Percentiles rank a stretch among this genome's conserved stretches.
Evolutionary conservation across 1,284 basidiomycete species (phyloP).

Genomic region (Apiotrichum veenhuisii): DNA sequence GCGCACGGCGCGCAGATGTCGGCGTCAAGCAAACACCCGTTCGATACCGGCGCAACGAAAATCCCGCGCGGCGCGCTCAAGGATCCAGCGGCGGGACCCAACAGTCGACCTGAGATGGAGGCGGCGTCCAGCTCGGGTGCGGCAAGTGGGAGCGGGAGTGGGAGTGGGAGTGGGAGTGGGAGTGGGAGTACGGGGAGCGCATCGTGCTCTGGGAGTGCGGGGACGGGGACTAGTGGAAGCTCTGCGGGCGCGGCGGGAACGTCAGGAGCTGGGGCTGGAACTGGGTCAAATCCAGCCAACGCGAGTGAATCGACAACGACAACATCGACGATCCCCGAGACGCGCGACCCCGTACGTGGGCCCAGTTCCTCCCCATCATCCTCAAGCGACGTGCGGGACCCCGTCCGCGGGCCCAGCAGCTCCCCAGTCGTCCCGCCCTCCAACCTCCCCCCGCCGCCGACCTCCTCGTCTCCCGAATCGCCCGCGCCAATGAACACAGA

Average conservation of each 20-base stretch:
- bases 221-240: no score
- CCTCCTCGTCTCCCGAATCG: neutral
- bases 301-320: neutral
- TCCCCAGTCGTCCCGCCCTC: neutral
- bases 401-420: constrained; percentile 9
- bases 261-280: neutral
- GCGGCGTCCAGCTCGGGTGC: neutral
- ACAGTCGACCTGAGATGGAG: constrained; percentile 1
- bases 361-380: no score
- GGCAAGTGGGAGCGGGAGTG: neutral
- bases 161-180: neutral
- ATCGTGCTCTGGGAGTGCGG: no score
- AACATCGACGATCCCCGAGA: neutral
- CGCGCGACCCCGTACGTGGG: neutral
- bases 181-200: neutral
- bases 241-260: neutral
- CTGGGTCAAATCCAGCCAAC: neutral
- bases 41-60: neutral
- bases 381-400: constrained; percentile 2
- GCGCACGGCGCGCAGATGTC: neutral
- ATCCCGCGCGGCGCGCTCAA: neutral
- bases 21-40: neutral
- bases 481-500: neutral
- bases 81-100: constrained; percentile 1
- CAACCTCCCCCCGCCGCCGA: neutral